Percentiles rank a stretch among this genome's conserved stretches.
Conservation (phyloP, 805 yeast genomes). For the Candida nitratophila region DNA sequence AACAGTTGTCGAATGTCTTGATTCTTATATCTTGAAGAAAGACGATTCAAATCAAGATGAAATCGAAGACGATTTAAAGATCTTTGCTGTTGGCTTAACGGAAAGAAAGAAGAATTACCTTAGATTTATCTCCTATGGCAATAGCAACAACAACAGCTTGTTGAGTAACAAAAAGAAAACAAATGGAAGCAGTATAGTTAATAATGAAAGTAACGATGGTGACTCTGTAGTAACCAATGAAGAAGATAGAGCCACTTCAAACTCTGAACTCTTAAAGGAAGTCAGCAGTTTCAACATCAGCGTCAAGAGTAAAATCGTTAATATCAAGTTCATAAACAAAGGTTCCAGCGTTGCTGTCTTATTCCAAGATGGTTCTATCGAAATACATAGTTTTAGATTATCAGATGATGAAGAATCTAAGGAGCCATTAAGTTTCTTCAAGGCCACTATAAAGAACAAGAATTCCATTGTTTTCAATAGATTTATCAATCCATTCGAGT, state of each 20-base stretch:
- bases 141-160: background rate
- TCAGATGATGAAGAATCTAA: slow-evolving; percentile 7
- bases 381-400: slow-evolving; percentile 14
- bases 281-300: slow-evolving; percentile 23
- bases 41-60: background rate
- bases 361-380: slow-evolving; percentile 23
- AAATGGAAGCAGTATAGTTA: background rate
- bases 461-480: slow-evolving; percentile 13
- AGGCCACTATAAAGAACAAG: slow-evolving; percentile 8
- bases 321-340: slow-evolving; percentile 19
- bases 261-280: slow-evolving; percentile 25
- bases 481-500: slow-evolving; percentile 20
- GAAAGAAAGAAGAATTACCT: slow-evolving; percentile 27
- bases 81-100: slow-evolving; percentile 27
- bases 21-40: slow-evolving; percentile 11
- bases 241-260: slow-evolving; percentile 22
- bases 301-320: slow-evolving; percentile 17
- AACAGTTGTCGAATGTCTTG: slow-evolving; percentile 36
- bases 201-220: slow-evolving; percentile 7
- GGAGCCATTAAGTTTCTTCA: slow-evolving; percentile 5
- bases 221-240: slow-evolving; percentile 19
- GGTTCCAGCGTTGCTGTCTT: slow-evolving; percentile 25
- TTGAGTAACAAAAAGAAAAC: slow-evolving; percentile 7
- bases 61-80: slow-evolving; percentile 12
- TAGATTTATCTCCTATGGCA: slow-evolving; percentile 18